Percentiles rank a stretch among this genome's conserved stretches.
Evolutionary conservation across 78 protist genomes (phyloP).

Genomic region (Capsaspora owczarzaki): DNA sequence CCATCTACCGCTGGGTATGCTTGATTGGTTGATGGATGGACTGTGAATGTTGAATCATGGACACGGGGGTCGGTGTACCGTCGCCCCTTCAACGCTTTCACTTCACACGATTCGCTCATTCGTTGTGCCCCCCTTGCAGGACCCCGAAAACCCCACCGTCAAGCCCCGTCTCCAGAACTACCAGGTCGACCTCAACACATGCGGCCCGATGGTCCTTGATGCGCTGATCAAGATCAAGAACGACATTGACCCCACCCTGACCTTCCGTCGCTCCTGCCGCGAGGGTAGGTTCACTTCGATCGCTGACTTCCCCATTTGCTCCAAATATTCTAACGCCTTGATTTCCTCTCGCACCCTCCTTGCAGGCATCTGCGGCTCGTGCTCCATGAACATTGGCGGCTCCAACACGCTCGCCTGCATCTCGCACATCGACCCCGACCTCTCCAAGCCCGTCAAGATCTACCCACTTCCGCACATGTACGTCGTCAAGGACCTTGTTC

Average conservation of each 20-base stretch:
- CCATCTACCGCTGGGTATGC: constrained; percentile 22
- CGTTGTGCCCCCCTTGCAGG: neutral
- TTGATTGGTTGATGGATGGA: neutral
- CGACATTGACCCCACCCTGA: constrained; percentile 73
- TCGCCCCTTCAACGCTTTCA: neutral
- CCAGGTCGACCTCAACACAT: constrained; percentile 53
- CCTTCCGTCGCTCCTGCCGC: constrained; percentile 85
- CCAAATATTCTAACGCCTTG: neutral
- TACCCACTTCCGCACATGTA: constrained; percentile 88
- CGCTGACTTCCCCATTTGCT: neutral
- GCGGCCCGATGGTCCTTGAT: constrained; percentile 87
- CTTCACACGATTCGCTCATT: neutral
- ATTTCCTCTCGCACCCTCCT: neutral
- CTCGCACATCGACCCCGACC: constrained; percentile 22
- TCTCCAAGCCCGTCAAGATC: constrained; percentile 31
- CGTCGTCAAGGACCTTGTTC: constrained; percentile 66
- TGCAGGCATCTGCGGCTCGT: constrained; percentile 78
- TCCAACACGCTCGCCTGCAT: constrained; percentile 81
- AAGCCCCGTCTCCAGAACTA: constrained; percentile 65
- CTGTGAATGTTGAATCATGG: neutral
- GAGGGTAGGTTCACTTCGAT: constrained; percentile 39
- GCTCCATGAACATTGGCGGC: constrained; percentile 87
- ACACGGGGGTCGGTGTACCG: no score
- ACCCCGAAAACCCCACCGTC: constrained; percentile 45
- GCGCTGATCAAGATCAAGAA: constrained; percentile 67